Base-by-base conservation (phyloP, 805 yeast genomes). In the Wickerhamiella spandovensis region DNA sequence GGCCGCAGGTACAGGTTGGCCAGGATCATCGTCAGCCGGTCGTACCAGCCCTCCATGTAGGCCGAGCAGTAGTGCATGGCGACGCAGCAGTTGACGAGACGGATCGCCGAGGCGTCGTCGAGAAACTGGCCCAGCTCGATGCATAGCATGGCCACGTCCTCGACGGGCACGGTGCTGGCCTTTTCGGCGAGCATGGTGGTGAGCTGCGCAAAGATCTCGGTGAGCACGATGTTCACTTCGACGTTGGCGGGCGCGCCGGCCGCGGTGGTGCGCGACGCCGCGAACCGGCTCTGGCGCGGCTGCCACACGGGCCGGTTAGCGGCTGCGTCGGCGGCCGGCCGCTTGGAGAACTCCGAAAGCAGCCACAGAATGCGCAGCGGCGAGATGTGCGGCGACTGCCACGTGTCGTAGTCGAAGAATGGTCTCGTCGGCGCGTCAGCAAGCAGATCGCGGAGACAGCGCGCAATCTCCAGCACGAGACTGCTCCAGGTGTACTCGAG, bases 51-150 rank as follows among this genome's bases (percentile, higher is more conserved):
- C 0, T 72, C 67, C 28, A 73, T 64, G 5, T 79, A 60, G 10
- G 78, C 75, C 2, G 79, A 70, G 58, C 89, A 82, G 28, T 72
- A 58, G 48, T 73, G 71, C 48, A 76, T 75, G 12, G 69, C 67
- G 3, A 66, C 64, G 59, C 77, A 80, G 55, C 67, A 72, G 2
- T 67, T 63, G 24, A 82, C 60, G 2, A 83, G 71, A 48, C 67
- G 70, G 5, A 63, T 55, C n/a, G 73, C 68, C 10, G 67, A 65
- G 3, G 62, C 64, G 1, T 66, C 64, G 10, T 72, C 64, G 24
- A 78, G 54, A 47, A 62, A 61, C 2, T 61, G 63, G 17, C 73
- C 45, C 1, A 57, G 32, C n/a, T 50, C 53, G 5, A 54, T 23
- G 42, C 59, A 48, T 6, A 51, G 52, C n/a, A 61, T 51, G 2